Base-by-base conservation (phyloP, 1,284 basidiomycete genomes). In the Meira miltonrushii region DNA sequence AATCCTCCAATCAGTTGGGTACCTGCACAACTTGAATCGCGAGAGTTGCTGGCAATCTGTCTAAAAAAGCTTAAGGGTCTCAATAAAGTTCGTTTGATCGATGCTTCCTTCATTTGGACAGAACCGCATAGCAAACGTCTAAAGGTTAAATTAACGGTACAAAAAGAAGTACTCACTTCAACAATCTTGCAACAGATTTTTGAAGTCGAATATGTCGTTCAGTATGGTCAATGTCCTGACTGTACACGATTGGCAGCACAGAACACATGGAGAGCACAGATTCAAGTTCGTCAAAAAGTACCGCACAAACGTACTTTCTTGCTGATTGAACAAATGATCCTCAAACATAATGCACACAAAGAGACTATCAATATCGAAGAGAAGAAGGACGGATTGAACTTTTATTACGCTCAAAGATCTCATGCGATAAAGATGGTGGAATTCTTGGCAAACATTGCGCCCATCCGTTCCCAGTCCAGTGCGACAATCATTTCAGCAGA, bases 21-120 rank as follows among this genome's bases (percentile, higher is more conserved):
- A 2, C 84, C 87, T 46, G 91, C 88, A 21, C 85, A 86, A 65
- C 90, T 90, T 0, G 94, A 98, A 82, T 94, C 90, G 1, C 82
- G 94, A 61, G 93, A 98, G 78, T 84, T 98, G 38, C 84, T 98
- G 46, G 83, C 83, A 75, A 80, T 82, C 67, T 82, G 81, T 65
- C 80, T 97, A 61, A 92, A 91, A 79, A 95, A 93, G 80, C 86
- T 97, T 74, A 94, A 95, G 72, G 90, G 93, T 23, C 83, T 98
- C 38, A 88, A 86, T 74, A 94, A 92, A 82, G 92, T 98, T 55
- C 88, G 94, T 38, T 81, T 98, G 46, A 95, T 95, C 39, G 94
- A 98, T 67, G 94, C 94, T 0, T 90, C 92, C 66, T 98, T 98
- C 79, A 92, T 98, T 75, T 98, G 95, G 94, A 98, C 94, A 9